A percentile compares a stretch with the other conserved stretches of the same genome.
phyloP scores from a whole-genome alignment of 1,284 basidiomycete species.

The Ustilago bromivora region DNA sequence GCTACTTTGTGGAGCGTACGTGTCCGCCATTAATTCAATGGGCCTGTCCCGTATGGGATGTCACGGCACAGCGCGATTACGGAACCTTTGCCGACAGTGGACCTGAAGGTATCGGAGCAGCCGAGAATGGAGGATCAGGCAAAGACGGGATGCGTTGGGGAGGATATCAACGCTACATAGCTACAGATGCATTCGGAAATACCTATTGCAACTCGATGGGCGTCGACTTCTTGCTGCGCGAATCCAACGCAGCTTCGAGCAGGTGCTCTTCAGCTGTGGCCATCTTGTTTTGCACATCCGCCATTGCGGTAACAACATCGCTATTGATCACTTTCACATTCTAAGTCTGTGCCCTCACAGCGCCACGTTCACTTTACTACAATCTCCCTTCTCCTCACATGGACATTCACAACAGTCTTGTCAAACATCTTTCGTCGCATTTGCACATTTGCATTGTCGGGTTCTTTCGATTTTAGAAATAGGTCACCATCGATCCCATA shows the following conservation, averaged over 20 bases:
- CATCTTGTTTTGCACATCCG: not conserved
- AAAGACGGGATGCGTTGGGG: slow-evolving; percentile 60
- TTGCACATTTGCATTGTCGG: slow-evolving; percentile 9
- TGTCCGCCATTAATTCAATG: slow-evolving; percentile 66
- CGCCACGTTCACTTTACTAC: not conserved
- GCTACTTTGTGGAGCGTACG: slow-evolving; percentile 62
- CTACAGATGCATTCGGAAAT: slow-evolving; percentile 67
- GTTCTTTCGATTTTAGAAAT: not conserved
- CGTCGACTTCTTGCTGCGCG: slow-evolving; percentile 58
- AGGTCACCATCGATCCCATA: not conserved
- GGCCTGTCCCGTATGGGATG: slow-evolving; percentile 65
- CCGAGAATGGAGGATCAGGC: slow-evolving; percentile 63
- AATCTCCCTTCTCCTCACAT: not conserved
- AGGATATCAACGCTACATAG: slow-evolving; percentile 61
- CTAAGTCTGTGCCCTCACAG: not conserved
- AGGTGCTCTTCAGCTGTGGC: not conserved
- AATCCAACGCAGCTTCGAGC: slow-evolving; percentile 31
- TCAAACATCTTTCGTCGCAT: not conserved
- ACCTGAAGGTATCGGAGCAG: slow-evolving; percentile 56
- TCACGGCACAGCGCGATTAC: slow-evolving; percentile 66
- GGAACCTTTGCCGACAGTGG: slow-evolving; percentile 68
- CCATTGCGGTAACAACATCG: not conserved
- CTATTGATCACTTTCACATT: slow-evolving; percentile 10
- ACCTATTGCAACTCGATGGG: slow-evolving; percentile 67
- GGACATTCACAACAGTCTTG: slow-evolving; percentile 1